Conservation (phyloP, 345 rosid species). For the Noccaea bulbosa region DNA sequence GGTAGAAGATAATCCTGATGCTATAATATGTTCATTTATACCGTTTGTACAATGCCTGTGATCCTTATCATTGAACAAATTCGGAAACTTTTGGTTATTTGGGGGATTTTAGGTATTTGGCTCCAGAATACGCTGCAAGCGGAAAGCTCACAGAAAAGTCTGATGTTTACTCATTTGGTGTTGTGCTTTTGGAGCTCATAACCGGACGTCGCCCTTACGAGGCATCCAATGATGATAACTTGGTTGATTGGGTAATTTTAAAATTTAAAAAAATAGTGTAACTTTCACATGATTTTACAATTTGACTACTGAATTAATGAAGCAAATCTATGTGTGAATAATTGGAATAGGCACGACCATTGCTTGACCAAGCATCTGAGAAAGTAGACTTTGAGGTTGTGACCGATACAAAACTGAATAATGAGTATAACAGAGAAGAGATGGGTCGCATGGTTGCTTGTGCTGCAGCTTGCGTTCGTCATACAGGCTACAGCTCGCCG, state of each 20-base stretch:
- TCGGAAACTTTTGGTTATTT: too few species aligned
- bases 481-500: constrained; percentile 83
- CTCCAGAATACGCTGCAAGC: constrained; percentile 79
- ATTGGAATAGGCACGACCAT: constrained; percentile 69
- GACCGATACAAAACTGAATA: constrained; percentile 64
- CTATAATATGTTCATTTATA: too few species aligned
- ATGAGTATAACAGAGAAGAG: constrained; percentile 60
- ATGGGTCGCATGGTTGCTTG: constrained; percentile 82
- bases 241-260: constrained; percentile 83
- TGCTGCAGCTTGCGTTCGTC: constrained; percentile 85
- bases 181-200: constrained; percentile 70
- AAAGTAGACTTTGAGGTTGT: constrained; percentile 64
- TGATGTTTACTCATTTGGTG: constrained; percentile 76
- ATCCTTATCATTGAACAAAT: too few species aligned
- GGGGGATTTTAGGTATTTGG: constrained; percentile 62
- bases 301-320: neutral
- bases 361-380: constrained; percentile 66
- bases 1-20: too few species aligned
- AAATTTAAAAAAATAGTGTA: too few species aligned
- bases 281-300: neutral
- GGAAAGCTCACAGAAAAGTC: constrained; percentile 74
- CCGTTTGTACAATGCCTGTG: too few species aligned
- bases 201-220: constrained; percentile 71
- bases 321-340: constrained; percentile 18
- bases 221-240: constrained; percentile 58